phyloP scores from a whole-genome alignment of 2,329 filamentous ascomycete species.

The Claviceps pusilla region DNA sequence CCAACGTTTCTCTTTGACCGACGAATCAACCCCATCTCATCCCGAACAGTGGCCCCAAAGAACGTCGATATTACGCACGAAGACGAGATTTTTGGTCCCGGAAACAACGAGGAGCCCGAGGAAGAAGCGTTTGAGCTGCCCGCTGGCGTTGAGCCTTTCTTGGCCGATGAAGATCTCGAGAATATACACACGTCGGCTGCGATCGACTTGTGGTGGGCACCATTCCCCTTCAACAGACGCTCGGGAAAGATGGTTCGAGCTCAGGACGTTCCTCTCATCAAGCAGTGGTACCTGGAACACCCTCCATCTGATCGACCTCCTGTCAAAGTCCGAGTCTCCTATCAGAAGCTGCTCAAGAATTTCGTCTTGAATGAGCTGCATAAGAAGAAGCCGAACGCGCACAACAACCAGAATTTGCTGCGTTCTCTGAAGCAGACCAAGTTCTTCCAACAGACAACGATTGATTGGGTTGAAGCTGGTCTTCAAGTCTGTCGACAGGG shows the following conservation, averaged over 20 bases:
- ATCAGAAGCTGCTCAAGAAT: conserved; percentile 93
- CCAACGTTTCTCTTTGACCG: conserved; percentile 97
- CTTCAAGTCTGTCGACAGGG: conserved; percentile 95
- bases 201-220: conserved; percentile 95
- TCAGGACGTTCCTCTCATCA: conserved; percentile 90
- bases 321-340: conserved; percentile 93
- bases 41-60: conserved; percentile 81
- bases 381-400: conserved; percentile 86
- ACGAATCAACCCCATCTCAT: conserved; percentile 95
- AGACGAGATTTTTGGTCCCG: conserved; percentile 77
- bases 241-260: conserved; percentile 94
- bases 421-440: conserved; percentile 88
- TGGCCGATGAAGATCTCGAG: conserved; percentile 76
- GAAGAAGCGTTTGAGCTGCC: conserved; percentile 80
- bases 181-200: conserved; percentile 81
- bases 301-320: conserved; percentile 72
- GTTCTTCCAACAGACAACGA: conserved; percentile 98
- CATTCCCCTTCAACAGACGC: conserved; percentile 84
- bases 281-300: conserved; percentile 97
- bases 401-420: conserved; percentile 86
- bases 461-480: conserved; percentile 98
- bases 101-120: conserved; percentile 57
- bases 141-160: conserved; percentile 66
- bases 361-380: conserved; percentile 94
- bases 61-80: conserved; percentile 87